Percentiles rank a stretch among this genome's conserved stretches.
Conservation (phyloP, 768 basidiomycete genomes). For the Termitomyces bulborhizus region DNA sequence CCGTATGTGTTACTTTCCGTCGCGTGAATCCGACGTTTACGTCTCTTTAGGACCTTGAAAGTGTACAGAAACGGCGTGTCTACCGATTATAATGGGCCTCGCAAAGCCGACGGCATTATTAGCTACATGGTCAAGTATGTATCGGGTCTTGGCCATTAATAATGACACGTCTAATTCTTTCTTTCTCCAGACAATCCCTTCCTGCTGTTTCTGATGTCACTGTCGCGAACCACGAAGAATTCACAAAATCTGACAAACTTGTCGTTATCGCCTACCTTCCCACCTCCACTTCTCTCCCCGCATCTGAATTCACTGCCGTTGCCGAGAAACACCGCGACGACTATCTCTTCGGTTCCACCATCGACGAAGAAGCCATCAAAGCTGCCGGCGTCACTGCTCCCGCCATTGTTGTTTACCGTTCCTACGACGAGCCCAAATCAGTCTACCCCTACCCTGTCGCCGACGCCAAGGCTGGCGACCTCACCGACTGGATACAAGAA, state of each 20-base stretch:
- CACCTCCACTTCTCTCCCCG: slow-evolving; percentile 64
- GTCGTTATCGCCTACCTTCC: slow-evolving; percentile 84
- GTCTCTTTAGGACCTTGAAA: slow-evolving; percentile 66
- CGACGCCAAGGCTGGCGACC: slow-evolving; percentile 49
- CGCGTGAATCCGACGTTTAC: neutral
- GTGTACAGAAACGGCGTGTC: slow-evolving; percentile 84
- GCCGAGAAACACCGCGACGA: slow-evolving; percentile 90
- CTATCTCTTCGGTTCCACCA: slow-evolving; percentile 85
- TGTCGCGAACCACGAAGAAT: slow-evolving; percentile 69
- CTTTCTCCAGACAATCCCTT: slow-evolving; percentile 64
- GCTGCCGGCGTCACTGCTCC: slow-evolving; percentile 75
- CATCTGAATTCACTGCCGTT: slow-evolving; percentile 66
- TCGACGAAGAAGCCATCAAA: slow-evolving; percentile 62
- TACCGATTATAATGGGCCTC: slow-evolving; percentile 78
- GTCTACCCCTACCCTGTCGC: slow-evolving; percentile 61
- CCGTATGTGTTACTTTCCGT: slow-evolving; percentile 51
- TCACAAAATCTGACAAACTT: slow-evolving; percentile 84
- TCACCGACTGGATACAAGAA: slow-evolving; percentile 75
- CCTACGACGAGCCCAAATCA: slow-evolving; percentile 78
- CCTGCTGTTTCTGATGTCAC: slow-evolving; percentile 89
- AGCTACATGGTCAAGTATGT: slow-evolving; percentile 94
- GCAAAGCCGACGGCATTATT: slow-evolving; percentile 94
- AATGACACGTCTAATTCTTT: slow-evolving; percentile 1
- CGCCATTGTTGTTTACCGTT: slow-evolving; percentile 86
- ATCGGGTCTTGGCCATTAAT: neutral